Percentiles rank a stretch among this genome's conserved stretches.
phyloP scores from a whole-genome alignment of 1,284 basidiomycete species.

The Naganishia albida region DNA sequence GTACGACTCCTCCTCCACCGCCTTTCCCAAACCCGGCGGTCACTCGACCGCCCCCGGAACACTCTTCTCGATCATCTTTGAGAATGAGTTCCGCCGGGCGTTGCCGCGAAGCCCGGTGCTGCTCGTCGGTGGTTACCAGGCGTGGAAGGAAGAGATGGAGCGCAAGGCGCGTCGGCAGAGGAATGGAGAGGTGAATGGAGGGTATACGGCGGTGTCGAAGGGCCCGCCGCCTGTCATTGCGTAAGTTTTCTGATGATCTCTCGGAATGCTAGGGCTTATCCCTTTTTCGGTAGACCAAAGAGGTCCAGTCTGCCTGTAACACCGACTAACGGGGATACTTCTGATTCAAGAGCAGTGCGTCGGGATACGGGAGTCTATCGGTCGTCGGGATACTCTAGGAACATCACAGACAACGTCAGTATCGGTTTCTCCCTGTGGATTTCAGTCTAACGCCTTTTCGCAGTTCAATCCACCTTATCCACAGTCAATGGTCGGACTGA shows the following conservation, averaged over 20 bases:
- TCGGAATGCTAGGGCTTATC: background rate
- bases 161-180: background rate
- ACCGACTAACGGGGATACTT: constrained; percentile 4
- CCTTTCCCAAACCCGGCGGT: constrained; percentile 57
- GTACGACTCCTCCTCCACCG: constrained; percentile 73
- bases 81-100: constrained; percentile 69
- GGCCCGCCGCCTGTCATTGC: constrained; percentile 30
- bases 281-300: constrained; percentile 7
- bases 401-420: constrained; percentile 49
- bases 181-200: constrained; percentile 10
- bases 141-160: constrained; percentile 70
- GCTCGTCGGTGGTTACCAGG: constrained; percentile 79
- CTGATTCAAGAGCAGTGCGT: constrained; percentile 19
- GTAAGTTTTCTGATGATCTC: constrained; percentile 5
- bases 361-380: constrained; percentile 47
- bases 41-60: constrained; percentile 61
- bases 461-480: constrained; percentile 43
- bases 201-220: constrained; percentile 23
- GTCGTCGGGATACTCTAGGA: constrained; percentile 46
- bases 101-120: constrained; percentile 78
- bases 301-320: constrained; percentile 13
- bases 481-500: constrained; percentile 48
- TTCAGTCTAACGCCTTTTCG: too few relatives aligned
- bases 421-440: too few relatives aligned
- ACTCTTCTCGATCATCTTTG: constrained; percentile 70